Evolutionary conservation across 2,329 filamentous ascomycete species (phyloP).

Genomic region (Blastomyces parvus): DNA sequence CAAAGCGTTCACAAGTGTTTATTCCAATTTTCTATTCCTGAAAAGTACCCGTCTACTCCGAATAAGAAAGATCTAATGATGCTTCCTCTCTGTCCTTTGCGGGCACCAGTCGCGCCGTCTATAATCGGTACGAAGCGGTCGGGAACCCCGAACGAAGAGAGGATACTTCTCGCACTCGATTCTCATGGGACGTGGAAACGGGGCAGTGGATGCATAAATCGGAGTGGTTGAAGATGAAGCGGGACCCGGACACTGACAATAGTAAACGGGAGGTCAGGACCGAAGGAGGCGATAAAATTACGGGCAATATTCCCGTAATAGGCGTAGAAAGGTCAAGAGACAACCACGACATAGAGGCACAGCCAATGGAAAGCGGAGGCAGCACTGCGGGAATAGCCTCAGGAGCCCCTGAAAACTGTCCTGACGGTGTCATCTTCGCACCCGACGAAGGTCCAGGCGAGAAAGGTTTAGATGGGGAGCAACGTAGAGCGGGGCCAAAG

Average conservation of each 20-base stretch:
- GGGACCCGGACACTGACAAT: background rate
- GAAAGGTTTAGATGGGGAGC: background rate
- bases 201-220: slow-evolving; percentile 16
- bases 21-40: background rate
- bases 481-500: too few species aligned
- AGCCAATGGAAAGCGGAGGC: background rate
- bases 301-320: too few species aligned
- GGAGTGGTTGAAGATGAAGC: slow-evolving; percentile 2
- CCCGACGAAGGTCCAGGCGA: background rate
- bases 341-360: background rate
- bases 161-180: slow-evolving; percentile 4
- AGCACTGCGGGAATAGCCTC: background rate
- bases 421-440: background rate
- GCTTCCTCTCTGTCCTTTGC: background rate
- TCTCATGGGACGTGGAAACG: slow-evolving; percentile 13
- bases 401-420: background rate
- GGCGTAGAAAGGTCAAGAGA: background rate
- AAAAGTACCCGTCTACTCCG: background rate
- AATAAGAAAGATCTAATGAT: background rate
- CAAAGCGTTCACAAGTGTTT: background rate
- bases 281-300: background rate
- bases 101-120: slow-evolving; percentile 8
- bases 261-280: background rate
- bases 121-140: slow-evolving; percentile 16
- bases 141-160: slow-evolving; percentile 11